Base-by-base conservation (phyloP, 441 rosid genomes). In the Pelargonium australe region DNA sequence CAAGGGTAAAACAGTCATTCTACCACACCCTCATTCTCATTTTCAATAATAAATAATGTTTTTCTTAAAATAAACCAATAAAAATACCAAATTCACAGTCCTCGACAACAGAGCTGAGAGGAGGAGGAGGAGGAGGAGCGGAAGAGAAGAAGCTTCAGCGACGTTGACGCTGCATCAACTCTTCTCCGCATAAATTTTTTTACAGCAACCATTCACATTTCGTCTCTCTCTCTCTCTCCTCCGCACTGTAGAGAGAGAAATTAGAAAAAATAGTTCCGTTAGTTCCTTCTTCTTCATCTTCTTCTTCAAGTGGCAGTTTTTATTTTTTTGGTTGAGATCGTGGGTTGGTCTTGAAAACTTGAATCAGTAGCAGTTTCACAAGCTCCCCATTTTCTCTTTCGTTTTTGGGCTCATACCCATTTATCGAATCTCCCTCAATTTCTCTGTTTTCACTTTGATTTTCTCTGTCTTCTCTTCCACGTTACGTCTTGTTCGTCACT, bases 331-430 rank as follows among this genome's bases (percentile, higher is more conserved):
- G 43, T 40, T 40, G 43, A 53, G 60, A 53, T 53, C 60, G 60
- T 53, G 60, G 60, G 60, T n/a, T 53, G 60, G 20, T 53, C 19
- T 53, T 53, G 60, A 53, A 53, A 53, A 53, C 17, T 53, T 16
- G 60, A 53, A 53, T 14, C 60, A 4, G 60, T 53, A 6, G 14
- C 60, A 6, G 60, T 53, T 53, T 16, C 17, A 53, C 14, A 4
- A 53, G 8, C 8, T 53, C 19, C 60, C 60, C 60, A 53, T 53
- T 53, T 53, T n/a, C 9, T 53, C 2, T 53, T 14, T 6, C 60
- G 20, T 53, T 53, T 53, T 6, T 53, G 7, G 2, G 20, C 8
- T 16, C 60, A 5, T 14, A 53, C 60, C 60, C 60, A 53, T 7
- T 53, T 53, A 2, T 14, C 7, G 20, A 53, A 53, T 53, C 60